These are phyloP conservation scores for Lathyrus tuberosus DNA, from an alignment of 306 rosid species.

Conservation along the genomic window DNA sequence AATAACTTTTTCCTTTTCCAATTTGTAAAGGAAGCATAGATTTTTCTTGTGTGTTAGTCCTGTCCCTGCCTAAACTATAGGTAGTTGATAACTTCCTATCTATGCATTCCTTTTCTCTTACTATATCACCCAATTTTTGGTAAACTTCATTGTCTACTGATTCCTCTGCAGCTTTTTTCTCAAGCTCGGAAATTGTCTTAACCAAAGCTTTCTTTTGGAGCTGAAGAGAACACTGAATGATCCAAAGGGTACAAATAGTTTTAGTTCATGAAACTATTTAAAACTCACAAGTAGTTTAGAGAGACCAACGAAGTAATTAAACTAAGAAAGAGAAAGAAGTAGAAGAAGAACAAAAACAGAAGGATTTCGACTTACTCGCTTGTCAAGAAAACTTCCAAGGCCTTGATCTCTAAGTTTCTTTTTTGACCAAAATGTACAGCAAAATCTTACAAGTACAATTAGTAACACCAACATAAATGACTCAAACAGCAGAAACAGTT, in stretches of 20 bases:
- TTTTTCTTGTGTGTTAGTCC: constrained; percentile 34
- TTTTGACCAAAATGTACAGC: constrained; percentile 74
- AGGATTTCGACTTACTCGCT: constrained; percentile 53
- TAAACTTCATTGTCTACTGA: constrained; percentile 44
- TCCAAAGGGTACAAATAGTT: neutral
- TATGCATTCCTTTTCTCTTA: constrained; percentile 58
- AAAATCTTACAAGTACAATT: constrained; percentile 63
- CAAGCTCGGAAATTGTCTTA: constrained; percentile 58
- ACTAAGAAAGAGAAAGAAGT: neutral
- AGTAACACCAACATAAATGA: constrained; percentile 51
- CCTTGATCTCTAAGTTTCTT: constrained; percentile 65
- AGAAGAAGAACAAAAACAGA: neutral
- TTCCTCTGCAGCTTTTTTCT: constrained; percentile 51
- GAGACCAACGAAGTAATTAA: neutral
- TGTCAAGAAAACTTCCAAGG: constrained; percentile 69
- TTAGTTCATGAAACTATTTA: neutral
- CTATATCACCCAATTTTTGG: constrained; percentile 45
- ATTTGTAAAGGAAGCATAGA: constrained; percentile 60
- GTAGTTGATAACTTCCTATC: constrained; percentile 67
- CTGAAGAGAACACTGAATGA: constrained; percentile 60
- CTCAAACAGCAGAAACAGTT: constrained; percentile 66
- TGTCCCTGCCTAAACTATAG: constrained; percentile 71
- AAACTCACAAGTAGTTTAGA: neutral
- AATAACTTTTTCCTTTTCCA: constrained; percentile 48
- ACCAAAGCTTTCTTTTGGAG: constrained; percentile 66